Conservation (phyloP, 2,329 filamentous ascomycete genomes). For the Aspergillus aculeatinus region DNA sequence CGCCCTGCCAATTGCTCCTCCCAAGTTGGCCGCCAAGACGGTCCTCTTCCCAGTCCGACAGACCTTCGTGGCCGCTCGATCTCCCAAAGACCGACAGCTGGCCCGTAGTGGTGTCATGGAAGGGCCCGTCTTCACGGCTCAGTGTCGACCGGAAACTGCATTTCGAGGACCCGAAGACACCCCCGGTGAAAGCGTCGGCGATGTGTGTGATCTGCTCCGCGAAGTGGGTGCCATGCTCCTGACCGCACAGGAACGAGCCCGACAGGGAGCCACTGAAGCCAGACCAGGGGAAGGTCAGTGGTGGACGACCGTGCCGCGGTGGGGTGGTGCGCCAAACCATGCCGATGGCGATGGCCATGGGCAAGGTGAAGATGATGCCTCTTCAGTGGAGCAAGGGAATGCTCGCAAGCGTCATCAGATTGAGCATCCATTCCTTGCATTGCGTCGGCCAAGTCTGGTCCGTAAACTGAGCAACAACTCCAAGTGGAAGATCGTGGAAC, state of each 20-base stretch:
- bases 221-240: conserved; percentile 59
- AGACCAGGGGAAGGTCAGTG: conserved; percentile 58
- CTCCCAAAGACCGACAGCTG: conserved; percentile 52
- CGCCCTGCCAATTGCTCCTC: conserved; percentile 45
- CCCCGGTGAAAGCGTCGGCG: conserved; percentile 33
- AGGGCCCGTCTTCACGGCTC: conserved; percentile 57
- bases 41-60: conserved; percentile 59
- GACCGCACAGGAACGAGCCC: conserved; percentile 60
- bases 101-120: conserved; percentile 57
- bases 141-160: conserved; percentile 55
- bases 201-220: conserved; percentile 55
- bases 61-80: conserved; percentile 54
- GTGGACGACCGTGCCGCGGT: conserved; percentile 59
- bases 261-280: conserved; percentile 53
- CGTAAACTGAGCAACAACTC: conserved; percentile 49
- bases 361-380: conserved; percentile 28
- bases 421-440: conserved; percentile 33
- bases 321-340: conserved; percentile 51
- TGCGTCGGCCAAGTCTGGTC: conserved; percentile 35
- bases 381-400: conserved; percentile 27
- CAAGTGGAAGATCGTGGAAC: conserved; percentile 54
- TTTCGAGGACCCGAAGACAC: conserved; percentile 46
- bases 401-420: conserved; percentile 42
- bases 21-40: conserved; percentile 50
- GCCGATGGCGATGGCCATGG: conserved; percentile 29